These are phyloP conservation scores for Mortierella sp. DNA, from an alignment of 371 early-diverging fungal genomes.

Conservation along the genomic window DNA sequence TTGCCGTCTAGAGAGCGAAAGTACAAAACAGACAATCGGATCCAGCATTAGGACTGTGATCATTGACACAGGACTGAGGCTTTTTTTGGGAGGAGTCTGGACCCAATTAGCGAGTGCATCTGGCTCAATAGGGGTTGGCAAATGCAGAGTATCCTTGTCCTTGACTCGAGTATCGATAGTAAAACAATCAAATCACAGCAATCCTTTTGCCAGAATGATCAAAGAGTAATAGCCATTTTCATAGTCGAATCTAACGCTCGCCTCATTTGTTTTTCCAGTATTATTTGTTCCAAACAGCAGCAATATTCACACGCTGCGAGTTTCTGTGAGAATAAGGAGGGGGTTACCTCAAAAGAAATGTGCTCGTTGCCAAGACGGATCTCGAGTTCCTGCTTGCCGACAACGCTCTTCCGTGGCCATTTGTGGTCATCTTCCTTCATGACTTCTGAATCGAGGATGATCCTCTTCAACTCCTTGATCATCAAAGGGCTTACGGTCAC, in stretches of 20 bases:
- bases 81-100: conserved; percentile 1
- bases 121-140: no score
- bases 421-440: conserved; percentile 93
- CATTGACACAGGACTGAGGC: not conserved
- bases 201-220: no score
- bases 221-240: no score
- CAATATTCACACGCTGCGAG: no score
- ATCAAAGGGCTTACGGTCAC: conserved; percentile 84
- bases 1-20: conserved; percentile 73
- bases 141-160: no score
- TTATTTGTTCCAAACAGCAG: no score
- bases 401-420: conserved; percentile 94
- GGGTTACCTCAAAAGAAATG: conserved; percentile 89
- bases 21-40: conserved; percentile 9
- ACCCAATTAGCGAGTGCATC: no score
- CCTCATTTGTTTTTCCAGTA: no score
- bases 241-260: no score
- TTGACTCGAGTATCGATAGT: no score
- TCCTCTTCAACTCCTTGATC: conserved; percentile 87
- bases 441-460: conserved; percentile 90
- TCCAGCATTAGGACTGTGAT: not conserved
- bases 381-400: conserved; percentile 95
- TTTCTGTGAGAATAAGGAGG: not conserved
- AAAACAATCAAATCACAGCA: no score
- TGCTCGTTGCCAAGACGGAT: conserved; percentile 90